Base-by-base conservation (phyloP, 2,329 filamentous ascomycete species). In the Malbranchea cinnamomea region DNA sequence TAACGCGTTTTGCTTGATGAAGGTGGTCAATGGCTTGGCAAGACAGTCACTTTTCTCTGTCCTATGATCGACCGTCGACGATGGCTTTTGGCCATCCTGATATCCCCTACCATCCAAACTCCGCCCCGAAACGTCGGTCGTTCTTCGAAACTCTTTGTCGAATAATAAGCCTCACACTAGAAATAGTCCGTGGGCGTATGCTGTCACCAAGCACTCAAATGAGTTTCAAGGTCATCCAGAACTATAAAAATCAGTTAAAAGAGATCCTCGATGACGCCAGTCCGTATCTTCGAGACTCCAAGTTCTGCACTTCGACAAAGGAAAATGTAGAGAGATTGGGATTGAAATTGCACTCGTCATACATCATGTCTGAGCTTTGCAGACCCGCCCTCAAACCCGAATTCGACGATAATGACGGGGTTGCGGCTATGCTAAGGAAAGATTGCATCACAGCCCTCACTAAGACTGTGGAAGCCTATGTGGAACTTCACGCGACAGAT, bases 11-110 rank as follows among this genome's bases (percentile, higher is more conserved):
- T n/a, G n/a, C n/a, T n/a, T n/a, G n/a, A n/a, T n/a, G 23, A 15
- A 64, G 62, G 61, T 75, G 71, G 71, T 68, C 68, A 2, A 60
- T 74, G 39, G 60, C 73, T 18, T 75, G 71, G 71, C 71, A 74
- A 44, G 71, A 75, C 41, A 72, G 67, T 33, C 57, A 74, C 26
- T 62, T 75, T 14, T 74, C 69, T 6, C 63, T 75, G 18, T 74
- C 69, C 2, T 75, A 74, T 41, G 71, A 75, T 41, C 54, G 71
- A 21, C 62, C 62, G 2, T 68, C 67, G 2, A 67, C 65, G 9
- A 63, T 57, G 15, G 66, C 67, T 4, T 63, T 68, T n/a, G 54
- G 60, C 30, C 62, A 63, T 35, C 58, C 60, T 1, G 58, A 62
- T 26, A 66, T 67, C 6, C 55, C 63, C 15, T 59, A 68, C 44